Percentiles rank a stretch among this genome's conserved stretches.
Evolutionary conservation across 495 filamentous ascomycete species (phyloP).

Genomic region (Chlorociboria aeruginascens): DNA sequence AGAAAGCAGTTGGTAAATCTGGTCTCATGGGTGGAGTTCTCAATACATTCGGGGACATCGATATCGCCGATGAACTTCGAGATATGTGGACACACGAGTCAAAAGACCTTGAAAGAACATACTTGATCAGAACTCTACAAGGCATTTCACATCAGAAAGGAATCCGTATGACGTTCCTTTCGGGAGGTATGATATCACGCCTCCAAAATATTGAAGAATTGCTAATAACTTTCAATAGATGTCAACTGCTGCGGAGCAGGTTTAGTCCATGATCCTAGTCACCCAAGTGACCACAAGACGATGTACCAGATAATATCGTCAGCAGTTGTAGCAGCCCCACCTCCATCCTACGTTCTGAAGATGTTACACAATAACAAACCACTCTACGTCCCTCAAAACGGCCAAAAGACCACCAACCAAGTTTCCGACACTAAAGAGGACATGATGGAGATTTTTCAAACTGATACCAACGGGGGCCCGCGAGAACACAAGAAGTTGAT

Average conservation of each 20-base stretch:
- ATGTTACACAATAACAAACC: constrained; percentile 85
- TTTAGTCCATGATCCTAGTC: constrained; percentile 83
- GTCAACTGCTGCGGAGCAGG: constrained; percentile 90
- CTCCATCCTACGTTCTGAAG: constrained; percentile 73
- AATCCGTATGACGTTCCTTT: constrained; percentile 91
- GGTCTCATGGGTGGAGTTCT: constrained; percentile 90
- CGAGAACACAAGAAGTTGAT: constrained; percentile 84
- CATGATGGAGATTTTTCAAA: constrained; percentile 98
- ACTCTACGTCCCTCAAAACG: constrained; percentile 84
- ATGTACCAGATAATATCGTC: constrained; percentile 98
- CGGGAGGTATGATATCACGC: constrained; percentile 46
- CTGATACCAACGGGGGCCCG: constrained; percentile 65
- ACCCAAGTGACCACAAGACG: constrained; percentile 90
- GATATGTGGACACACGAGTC: constrained; percentile 98
- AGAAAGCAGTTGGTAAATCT: constrained; percentile 88
- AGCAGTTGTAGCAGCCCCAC: constrained; percentile 80
- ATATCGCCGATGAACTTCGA: constrained; percentile 83
- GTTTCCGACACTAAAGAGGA: constrained; percentile 85
- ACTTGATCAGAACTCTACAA: constrained; percentile 89
- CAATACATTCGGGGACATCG: constrained; percentile 95
- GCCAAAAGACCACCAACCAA: constrained; percentile 57
- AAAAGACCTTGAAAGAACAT: constrained; percentile 95
- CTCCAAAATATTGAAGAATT: background rate
- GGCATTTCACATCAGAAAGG: constrained; percentile 88
- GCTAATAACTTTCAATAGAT: constrained; percentile 26